These are phyloP conservation scores for Rhododendron vialii DNA, from an alignment of 148 eudicot genomes.

Conservation along the genomic window DNA sequence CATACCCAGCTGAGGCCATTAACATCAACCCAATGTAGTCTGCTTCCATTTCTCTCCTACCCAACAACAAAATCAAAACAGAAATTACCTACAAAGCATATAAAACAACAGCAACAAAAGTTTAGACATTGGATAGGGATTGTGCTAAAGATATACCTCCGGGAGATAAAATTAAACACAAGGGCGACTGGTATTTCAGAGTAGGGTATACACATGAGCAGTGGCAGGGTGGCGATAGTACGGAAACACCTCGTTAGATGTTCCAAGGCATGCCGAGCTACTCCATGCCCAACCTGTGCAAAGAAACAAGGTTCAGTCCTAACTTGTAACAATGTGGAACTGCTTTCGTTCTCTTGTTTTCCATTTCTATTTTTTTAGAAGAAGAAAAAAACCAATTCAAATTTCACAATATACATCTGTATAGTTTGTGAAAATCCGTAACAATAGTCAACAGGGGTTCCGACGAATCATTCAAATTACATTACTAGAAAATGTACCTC, in stretches of 20 bases:
- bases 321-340: too few relatives aligned
- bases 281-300: not conserved
- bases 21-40: not conserved
- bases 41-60: not conserved
- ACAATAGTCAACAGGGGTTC: not conserved
- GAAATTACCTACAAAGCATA: not conserved
- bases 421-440: not conserved
- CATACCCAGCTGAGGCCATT: not conserved
- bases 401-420: not conserved
- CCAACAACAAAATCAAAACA: not conserved
- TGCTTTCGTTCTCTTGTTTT: too few relatives aligned
- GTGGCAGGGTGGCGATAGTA: not conserved
- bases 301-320: not conserved
- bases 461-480: too few relatives aligned
- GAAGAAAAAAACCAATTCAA: too few relatives aligned
- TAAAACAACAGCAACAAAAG: not conserved
- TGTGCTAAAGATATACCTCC: not conserved
- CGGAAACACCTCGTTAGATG: not conserved
- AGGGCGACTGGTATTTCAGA: not conserved
- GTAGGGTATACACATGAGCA: not conserved
- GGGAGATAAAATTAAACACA: not conserved
- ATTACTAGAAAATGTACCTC: not conserved
- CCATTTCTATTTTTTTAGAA: not conserved
- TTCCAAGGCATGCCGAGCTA: not conserved
- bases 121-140: not conserved